These are phyloP conservation scores for Plasmodium cynomolgi DNA, from an alignment of 169 alveolate genomes.

Conservation along the genomic window DNA sequence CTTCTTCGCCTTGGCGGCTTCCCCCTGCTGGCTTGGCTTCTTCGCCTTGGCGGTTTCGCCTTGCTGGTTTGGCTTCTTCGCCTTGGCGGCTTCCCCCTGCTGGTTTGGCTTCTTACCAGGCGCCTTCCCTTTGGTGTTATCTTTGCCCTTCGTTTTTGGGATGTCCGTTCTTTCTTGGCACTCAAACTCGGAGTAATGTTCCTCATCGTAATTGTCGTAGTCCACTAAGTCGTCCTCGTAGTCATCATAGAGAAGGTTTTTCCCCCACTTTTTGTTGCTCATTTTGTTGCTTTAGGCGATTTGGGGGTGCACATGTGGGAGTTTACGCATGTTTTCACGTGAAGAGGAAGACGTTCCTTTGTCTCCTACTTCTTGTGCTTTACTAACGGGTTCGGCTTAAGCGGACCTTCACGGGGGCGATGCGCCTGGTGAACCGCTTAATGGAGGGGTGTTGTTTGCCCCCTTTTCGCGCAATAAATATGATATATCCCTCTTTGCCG, in stretches of 20 bases:
- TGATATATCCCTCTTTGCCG: no score
- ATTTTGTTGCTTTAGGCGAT: conserved; percentile 3
- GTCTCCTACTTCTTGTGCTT: background rate
- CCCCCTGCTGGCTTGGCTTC: background rate
- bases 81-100: background rate
- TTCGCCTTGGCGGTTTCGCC: background rate
- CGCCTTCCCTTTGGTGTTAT: background rate
- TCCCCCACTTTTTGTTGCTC: conserved; percentile 55
- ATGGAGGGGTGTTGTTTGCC: background rate
- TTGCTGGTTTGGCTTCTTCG: conserved; percentile 8
- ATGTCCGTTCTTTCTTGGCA: background rate
- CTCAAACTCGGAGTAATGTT: conserved; percentile 48
- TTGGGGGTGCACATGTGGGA: background rate
- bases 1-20: conserved; percentile 1
- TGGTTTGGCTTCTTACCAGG: background rate
- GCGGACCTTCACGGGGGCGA: background rate
- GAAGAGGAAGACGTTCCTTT: background rate
- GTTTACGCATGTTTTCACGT: background rate
- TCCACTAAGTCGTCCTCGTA: conserved; percentile 57
- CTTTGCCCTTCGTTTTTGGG: background rate
- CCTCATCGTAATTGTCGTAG: conserved; percentile 63
- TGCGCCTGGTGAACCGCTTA: background rate
- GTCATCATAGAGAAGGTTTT: conserved; percentile 34
- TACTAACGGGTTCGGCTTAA: background rate
- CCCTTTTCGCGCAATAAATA: background rate